Conservation (phyloP, 768 basidiomycete genomes). For the Mycena rebaudengoi region DNA sequence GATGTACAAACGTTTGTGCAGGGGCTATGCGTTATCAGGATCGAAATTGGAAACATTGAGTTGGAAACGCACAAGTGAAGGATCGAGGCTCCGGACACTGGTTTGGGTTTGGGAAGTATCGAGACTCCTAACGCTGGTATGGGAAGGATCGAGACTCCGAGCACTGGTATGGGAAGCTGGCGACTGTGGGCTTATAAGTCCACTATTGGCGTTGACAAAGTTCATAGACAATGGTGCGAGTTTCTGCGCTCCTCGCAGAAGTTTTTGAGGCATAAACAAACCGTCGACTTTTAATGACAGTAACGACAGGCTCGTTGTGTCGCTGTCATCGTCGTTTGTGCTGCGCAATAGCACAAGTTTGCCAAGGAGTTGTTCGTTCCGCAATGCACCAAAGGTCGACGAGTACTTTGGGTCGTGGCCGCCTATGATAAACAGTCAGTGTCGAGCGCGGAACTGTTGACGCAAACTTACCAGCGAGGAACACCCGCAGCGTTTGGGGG, state of each 20-base stretch:
- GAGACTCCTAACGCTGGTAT: too few species aligned
- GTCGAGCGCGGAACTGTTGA: slow-evolving; percentile 12
- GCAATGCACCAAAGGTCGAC: slow-evolving; percentile 63
- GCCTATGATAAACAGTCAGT: slow-evolving; percentile 45
- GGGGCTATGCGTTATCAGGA: slow-evolving; percentile 53
- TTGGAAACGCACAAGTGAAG: slow-evolving; percentile 62
- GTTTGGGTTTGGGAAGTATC: too few species aligned
- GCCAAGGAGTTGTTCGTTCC: slow-evolving; percentile 67
- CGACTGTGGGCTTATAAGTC: slow-evolving; percentile 74
- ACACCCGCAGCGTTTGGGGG: slow-evolving; percentile 78
- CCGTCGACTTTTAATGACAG: slow-evolving; percentile 63
- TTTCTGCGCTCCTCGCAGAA: slow-evolving; percentile 52
- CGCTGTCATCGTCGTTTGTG: slow-evolving; percentile 50
- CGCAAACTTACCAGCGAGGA: slow-evolving; percentile 67
- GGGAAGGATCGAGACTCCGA: slow-evolving; percentile 67
- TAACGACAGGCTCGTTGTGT: slow-evolving; percentile 57
- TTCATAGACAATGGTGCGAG: slow-evolving; percentile 42
- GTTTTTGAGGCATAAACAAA: slow-evolving; percentile 53
- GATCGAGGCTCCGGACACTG: slow-evolving; percentile 62
- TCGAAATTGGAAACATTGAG: not conserved
- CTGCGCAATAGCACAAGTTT: slow-evolving; percentile 73
- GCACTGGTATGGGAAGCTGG: slow-evolving; percentile 52
- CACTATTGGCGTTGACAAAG: slow-evolving; percentile 60
- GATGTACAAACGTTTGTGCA: slow-evolving; percentile 73
- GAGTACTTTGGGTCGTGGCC: slow-evolving; percentile 64